Evolutionary conservation across 768 basidiomycete species (phyloP).

Genomic region (Termitomyces sp.): DNA sequence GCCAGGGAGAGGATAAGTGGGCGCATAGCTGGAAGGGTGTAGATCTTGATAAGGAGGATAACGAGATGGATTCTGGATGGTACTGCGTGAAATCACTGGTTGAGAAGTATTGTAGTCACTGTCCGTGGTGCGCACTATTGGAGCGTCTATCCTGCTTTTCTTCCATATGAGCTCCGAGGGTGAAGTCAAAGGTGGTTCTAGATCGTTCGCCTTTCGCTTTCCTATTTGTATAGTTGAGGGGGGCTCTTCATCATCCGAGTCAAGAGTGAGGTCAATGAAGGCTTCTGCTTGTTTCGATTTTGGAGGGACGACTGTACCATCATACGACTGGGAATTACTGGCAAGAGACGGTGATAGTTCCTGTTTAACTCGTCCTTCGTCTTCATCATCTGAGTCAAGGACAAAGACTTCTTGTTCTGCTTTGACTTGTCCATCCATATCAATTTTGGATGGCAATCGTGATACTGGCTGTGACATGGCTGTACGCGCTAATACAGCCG

Average conservation of each 20-base stretch:
- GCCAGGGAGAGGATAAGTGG: slow-evolving; percentile 8
- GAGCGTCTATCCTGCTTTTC: slow-evolving; percentile 40
- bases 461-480: slow-evolving; percentile 18
- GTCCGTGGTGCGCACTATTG: slow-evolving; percentile 8
- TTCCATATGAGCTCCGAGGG: slow-evolving; percentile 73
- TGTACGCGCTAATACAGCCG: slow-evolving; percentile 21
- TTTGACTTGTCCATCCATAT: slow-evolving; percentile 36
- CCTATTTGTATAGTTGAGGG: slow-evolving; percentile 28
- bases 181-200: slow-evolving; percentile 35
- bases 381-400: slow-evolving; percentile 74
- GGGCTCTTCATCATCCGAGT: slow-evolving; percentile 66
- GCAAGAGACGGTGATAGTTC: slow-evolving; percentile 65
- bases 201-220: slow-evolving; percentile 57
- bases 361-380: slow-evolving; percentile 68
- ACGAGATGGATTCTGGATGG: slow-evolving; percentile 9
- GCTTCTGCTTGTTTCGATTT: slow-evolving; percentile 28
- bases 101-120: slow-evolving; percentile 7
- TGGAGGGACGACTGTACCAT: slow-evolving; percentile 17
- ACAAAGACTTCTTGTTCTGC: slow-evolving; percentile 57
- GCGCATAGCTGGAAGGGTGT: slow-evolving; percentile 2
- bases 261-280: slow-evolving; percentile 83
- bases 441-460: slow-evolving; percentile 17
- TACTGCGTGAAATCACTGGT: slow-evolving; percentile 3
- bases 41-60: slow-evolving; percentile 11
- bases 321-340: slow-evolving; percentile 36